Percentiles rank a stretch among this genome's conserved stretches.
These are phyloP conservation scores for Fistulinella cinereoalba DNA, from an alignment of 1,284 basidiomycete species.

Conservation along the genomic window DNA sequence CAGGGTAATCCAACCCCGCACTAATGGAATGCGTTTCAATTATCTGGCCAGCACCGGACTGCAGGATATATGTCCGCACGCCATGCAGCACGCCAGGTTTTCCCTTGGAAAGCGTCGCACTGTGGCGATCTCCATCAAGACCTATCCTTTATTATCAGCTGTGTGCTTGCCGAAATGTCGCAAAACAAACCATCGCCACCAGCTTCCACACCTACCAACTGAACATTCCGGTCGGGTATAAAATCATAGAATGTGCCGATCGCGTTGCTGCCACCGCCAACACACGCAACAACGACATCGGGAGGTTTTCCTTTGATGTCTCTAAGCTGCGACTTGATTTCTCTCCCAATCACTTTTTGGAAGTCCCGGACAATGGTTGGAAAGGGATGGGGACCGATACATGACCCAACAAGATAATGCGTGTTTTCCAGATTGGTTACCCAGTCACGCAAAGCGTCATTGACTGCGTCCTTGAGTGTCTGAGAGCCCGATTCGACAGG, in stretches of 20 bases:
- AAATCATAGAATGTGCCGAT: conserved; percentile 98
- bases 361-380: conserved; percentile 98
- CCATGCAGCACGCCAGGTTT: conserved; percentile 95
- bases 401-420: conserved; percentile 96
- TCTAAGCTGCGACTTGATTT: conserved; percentile 88
- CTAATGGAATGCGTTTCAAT: conserved; percentile 97
- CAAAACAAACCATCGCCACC: conserved; percentile 77
- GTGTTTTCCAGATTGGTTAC: conserved; percentile 92
- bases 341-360: conserved; percentile 92
- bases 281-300: conserved; percentile 94
- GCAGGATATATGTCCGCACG: conserved; percentile 92
- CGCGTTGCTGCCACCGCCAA: conserved; percentile 96
- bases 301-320: conserved; percentile 82
- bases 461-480: conserved; percentile 97
- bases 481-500: conserved; percentile 93
- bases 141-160: conserved; percentile 42
- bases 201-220: conserved; percentile 92
- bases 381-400: conserved; percentile 98
- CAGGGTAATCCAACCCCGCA: conserved; percentile 90
- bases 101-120: conserved; percentile 89
- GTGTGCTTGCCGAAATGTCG: background rate
- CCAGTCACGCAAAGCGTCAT: conserved; percentile 97
- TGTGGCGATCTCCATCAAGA: conserved; percentile 81
- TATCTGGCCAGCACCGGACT: conserved; percentile 88
- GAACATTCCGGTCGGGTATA: conserved; percentile 80